Conservation (phyloP, 768 basidiomycete genomes). For the Lentinula detonsa region DNA sequence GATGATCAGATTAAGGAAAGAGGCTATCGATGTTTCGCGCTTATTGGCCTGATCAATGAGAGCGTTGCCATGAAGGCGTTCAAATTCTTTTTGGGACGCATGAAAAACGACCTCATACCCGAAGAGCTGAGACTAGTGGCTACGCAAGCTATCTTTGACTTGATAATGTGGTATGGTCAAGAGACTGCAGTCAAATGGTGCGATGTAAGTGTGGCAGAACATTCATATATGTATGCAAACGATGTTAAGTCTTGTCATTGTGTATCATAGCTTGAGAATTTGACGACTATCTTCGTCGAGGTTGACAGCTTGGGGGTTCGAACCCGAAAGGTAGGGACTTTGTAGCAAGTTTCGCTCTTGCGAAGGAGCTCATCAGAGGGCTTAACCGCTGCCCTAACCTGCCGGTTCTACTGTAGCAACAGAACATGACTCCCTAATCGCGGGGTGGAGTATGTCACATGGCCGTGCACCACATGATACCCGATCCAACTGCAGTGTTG, state of each 20-base stretch:
- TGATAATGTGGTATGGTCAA: conserved; percentile 77
- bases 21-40: background rate
- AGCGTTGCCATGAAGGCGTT: background rate
- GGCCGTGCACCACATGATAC: too few species aligned
- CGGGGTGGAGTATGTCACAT: too few species aligned
- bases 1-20: background rate
- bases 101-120: conserved; percentile 14
- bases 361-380: too few species aligned
- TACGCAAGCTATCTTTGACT: conserved; percentile 78
- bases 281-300: conserved; percentile 42
- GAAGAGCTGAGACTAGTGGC: conserved; percentile 61
- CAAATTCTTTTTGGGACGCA: background rate
- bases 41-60: background rate
- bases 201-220: conserved; percentile 9
- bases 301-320: too few species aligned
- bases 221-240: background rate
- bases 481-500: too few species aligned
- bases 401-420: too few species aligned
- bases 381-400: too few species aligned
- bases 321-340: too few species aligned
- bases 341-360: too few species aligned
- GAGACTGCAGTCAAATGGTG: conserved; percentile 40
- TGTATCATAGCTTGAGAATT: conserved; percentile 37
- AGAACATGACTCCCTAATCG: too few species aligned
- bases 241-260: conserved; percentile 15